Conservation (phyloP, 108 stramenopile genomes). For the Conticribra weissflogii region DNA sequence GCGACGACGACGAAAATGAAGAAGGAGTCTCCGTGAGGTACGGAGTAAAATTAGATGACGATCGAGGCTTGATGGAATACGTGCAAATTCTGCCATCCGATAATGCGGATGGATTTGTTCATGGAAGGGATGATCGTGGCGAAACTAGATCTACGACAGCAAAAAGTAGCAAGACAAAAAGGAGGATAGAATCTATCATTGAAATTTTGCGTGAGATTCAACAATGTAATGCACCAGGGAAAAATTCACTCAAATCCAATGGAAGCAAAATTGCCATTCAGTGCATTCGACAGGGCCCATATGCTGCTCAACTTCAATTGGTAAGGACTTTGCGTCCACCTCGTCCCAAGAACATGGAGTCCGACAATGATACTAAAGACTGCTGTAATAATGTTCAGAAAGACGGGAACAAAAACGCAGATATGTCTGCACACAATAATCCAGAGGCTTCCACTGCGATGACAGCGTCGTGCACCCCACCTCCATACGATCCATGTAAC, state of each 20-base stretch:
- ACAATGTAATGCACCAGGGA: neutral
- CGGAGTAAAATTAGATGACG: constrained; percentile 2
- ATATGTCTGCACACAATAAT: too few species aligned
- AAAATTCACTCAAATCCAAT: neutral
- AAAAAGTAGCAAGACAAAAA: neutral
- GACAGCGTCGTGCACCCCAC: constrained; percentile 43
- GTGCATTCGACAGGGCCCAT: constrained; percentile 36
- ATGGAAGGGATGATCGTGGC: neutral
- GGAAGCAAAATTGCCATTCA: constrained; percentile 17
- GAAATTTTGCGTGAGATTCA: constrained; percentile 44
- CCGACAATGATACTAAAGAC: constrained; percentile 4
- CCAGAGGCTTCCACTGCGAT: constrained; percentile 26
- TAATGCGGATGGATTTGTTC: neutral
- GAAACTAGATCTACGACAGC: neutral
- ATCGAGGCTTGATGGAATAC: too few species aligned
- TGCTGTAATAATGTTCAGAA: neutral
- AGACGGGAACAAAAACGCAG: too few species aligned
- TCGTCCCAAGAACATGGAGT: constrained; percentile 44
- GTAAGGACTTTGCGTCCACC: constrained; percentile 62
- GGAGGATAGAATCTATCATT: constrained; percentile 40
- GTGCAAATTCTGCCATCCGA: too few species aligned
- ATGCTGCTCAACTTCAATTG: constrained; percentile 58
- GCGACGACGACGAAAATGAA: neutral
- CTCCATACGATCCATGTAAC: constrained; percentile 54
- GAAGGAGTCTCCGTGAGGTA: constrained; percentile 4